These are phyloP conservation scores for Magnaporthiopsis poae DNA, from an alignment of 2,329 filamentous ascomycete genomes.

Conservation along the genomic window DNA sequence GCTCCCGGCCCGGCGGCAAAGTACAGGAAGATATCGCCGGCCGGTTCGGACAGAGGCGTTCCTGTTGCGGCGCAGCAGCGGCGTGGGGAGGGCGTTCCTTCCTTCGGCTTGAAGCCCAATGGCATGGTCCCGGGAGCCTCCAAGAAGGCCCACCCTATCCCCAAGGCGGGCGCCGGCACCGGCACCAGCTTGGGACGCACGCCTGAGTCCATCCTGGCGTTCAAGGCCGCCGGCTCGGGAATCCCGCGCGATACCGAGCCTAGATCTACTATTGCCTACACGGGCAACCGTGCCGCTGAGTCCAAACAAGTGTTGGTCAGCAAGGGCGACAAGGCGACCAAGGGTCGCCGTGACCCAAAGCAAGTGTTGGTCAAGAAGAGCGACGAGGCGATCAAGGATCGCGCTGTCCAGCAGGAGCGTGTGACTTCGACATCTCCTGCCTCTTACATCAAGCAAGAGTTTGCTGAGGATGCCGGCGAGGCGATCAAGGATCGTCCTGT, in stretches of 20 bases:
- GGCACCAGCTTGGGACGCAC: not conserved
- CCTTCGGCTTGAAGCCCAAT: not conserved
- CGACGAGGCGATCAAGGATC: not conserved
- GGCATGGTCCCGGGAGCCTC: no score
- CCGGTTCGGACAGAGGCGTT: not conserved
- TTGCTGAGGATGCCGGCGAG: no score
- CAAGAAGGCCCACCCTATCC: not conserved
- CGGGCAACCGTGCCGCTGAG: not conserved
- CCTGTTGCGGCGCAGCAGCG: not conserved
- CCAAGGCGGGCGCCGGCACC: not conserved
- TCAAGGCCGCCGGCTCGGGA: no score
- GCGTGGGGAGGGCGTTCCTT: not conserved
- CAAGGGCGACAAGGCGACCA: no score
- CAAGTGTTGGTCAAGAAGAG: not conserved
- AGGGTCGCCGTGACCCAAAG: not conserved
- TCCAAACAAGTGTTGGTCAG: no score
- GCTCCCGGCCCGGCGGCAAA: not conserved
- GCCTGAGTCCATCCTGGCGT: not conserved
- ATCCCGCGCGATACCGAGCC: not conserved
- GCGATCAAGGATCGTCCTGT: no score
- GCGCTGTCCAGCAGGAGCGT: not conserved
- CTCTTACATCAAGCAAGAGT: no score
- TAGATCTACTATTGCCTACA: not conserved
- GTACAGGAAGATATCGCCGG: not conserved
- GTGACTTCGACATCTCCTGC: not conserved